Percentiles rank a stretch among this genome's conserved stretches.
These are phyloP conservation scores for Leccinum variicolor DNA, from an alignment of 768 basidiomycete genomes.

Conservation along the genomic window DNA sequence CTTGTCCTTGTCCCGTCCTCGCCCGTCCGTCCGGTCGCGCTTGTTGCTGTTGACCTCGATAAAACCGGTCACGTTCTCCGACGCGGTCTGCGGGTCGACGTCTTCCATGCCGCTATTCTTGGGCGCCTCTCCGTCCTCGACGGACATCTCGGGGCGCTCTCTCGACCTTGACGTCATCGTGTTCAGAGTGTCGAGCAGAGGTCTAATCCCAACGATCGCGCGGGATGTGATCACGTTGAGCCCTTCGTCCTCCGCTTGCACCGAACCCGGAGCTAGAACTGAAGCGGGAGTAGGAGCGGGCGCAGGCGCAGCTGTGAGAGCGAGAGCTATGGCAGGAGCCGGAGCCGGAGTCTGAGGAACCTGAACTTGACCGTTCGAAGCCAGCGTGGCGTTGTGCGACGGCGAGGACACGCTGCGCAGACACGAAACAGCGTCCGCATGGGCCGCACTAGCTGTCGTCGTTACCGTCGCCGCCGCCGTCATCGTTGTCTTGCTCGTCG, in stretches of 20 bases:
- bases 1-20: slow-evolving; percentile 8
- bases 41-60: not conserved
- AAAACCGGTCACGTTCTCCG: not conserved
- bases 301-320: not conserved
- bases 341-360: not conserved
- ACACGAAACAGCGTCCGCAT: slow-evolving; percentile 15
- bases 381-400: slow-evolving; percentile 26
- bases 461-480: not conserved
- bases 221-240: slow-evolving; percentile 7
- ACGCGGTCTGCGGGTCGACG: not conserved
- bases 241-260: not conserved
- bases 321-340: not conserved
- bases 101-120: not conserved
- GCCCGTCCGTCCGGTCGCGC: not conserved
- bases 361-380: not conserved
- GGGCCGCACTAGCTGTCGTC: not conserved
- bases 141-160: not conserved
- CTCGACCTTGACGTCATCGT: slow-evolving; percentile 10
- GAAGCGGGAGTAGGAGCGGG: not conserved
- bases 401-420: slow-evolving; percentile 30
- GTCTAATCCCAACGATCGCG: slow-evolving; percentile 21
- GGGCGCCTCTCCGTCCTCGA: not conserved
- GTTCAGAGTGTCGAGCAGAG: slow-evolving; percentile 20
- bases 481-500: not conserved
- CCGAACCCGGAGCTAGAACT: not conserved